Evolutionary conservation across 2,329 filamentous ascomycete genomes (phyloP), one percentile per base, ranked within the genome.

Genomic region (Didymella glomerata): DNA sequence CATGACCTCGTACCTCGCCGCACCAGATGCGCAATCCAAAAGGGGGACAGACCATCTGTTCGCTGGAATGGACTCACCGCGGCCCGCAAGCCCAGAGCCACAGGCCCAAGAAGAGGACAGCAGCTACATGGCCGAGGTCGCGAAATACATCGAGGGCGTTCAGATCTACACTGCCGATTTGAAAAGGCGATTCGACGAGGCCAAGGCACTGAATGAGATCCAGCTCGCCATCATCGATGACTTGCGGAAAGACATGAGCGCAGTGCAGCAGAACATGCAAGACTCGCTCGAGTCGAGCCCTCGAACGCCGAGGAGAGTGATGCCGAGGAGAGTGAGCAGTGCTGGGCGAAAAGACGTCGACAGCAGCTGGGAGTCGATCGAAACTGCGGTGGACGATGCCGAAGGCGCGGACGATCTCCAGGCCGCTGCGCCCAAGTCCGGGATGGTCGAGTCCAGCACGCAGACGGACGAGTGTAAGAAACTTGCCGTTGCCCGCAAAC

Each of bases 211-310:
- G 42, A 76, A 76, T 44, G 61, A 61, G 34, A 73, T 76, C 28
- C 71, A 73, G 30, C 51, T 70, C 22, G 73, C 75, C 28, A 67
- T 74, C 61, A 76, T 76, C 48, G 45, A 62, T 24, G 68, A 73
- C 18, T 47, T 76, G 45, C 64, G 72, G 4, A 55, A 50, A 14
- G 68, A 75, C 28, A 63, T 73, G 61, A 61, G 54, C 28, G 41
- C 38, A 3, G 61, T 68, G 4, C 57, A 65, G 34, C 61, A 63
- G 24, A 54, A 51, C 34, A 63, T 69, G 64, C 57, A 57, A n/a
- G 32, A 40, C 18, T 55, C 59, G 24, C 59, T 60, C 4, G 18
- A 45, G 40, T 13, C 46, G 55, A 32, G 45, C 46, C 14, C 42
- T 32, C 27, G 27, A 42, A 14, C 44, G 27, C 44, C 48, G 51